Percentiles rank a stretch among this genome's conserved stretches.
Evolutionary conservation across 2,329 filamentous ascomycete species (phyloP).

Genomic region (Elsinoe australis): DNA sequence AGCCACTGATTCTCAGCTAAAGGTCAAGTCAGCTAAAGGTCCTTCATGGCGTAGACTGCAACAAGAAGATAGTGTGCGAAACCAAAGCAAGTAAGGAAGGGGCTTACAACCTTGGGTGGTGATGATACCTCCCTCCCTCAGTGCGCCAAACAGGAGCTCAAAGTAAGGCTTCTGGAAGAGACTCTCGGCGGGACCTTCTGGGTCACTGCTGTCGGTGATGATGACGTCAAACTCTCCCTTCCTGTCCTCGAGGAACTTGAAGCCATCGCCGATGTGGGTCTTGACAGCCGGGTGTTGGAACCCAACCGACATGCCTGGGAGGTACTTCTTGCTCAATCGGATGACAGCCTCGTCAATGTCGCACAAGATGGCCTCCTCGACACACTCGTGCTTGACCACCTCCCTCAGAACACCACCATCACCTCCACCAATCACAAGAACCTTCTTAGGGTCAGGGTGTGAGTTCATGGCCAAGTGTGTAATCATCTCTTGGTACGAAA

Average conservation of each 20-base stretch:
- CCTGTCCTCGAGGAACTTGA: conserved; percentile 95
- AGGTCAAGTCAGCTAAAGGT: conserved; percentile 21
- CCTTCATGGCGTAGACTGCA: background rate
- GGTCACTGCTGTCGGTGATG: conserved; percentile 97
- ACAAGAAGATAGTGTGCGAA: conserved; percentile 10
- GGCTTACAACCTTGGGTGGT: conserved; percentile 99
- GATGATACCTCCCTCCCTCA: conserved; percentile 94
- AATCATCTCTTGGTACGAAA: conserved; percentile 99
- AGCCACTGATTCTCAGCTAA: conserved; percentile 99
- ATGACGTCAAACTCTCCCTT: conserved; percentile 98
- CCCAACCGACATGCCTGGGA: conserved; percentile 86
- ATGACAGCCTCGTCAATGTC: conserved; percentile 99
- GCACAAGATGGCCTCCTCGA: conserved; percentile 93
- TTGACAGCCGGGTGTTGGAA: conserved; percentile 88
- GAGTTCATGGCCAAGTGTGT: conserved; percentile 97
- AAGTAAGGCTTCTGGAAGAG: conserved; percentile 99
- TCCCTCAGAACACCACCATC: conserved; percentile 96
- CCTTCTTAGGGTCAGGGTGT: conserved; percentile 96
- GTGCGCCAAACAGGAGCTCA: conserved; percentile 79
- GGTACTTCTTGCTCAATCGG: conserved; percentile 95
- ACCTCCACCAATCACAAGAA: conserved; percentile 94
- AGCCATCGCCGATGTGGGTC: conserved; percentile 90
- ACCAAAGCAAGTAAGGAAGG: conserved; percentile 26
- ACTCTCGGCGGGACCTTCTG: conserved; percentile 89
- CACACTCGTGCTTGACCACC: conserved; percentile 96